These are phyloP conservation scores for Capronia epimyces DNA, from an alignment of 2,329 filamentous ascomycete genomes.

Conservation along the genomic window DNA sequence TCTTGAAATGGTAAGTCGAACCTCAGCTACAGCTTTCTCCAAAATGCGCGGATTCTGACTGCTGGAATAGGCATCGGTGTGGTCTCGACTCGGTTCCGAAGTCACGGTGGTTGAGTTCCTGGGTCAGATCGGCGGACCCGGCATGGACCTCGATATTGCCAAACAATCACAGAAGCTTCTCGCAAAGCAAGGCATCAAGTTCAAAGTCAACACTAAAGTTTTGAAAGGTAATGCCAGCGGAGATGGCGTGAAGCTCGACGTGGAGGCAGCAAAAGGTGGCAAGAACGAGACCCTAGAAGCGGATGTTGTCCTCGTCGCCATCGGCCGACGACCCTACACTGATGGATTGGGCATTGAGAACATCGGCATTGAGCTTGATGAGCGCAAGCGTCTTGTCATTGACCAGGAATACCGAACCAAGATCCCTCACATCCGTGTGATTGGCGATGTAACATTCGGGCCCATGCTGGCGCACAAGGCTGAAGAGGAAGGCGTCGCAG, in stretches of 20 bases:
- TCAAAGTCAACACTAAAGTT: slow-evolving; percentile 97
- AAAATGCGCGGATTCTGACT: slow-evolving; percentile 1
- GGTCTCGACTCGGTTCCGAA: slow-evolving; percentile 87
- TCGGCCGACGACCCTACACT: slow-evolving; percentile 93
- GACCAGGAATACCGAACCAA: slow-evolving; percentile 99
- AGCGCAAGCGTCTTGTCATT: slow-evolving; percentile 90
- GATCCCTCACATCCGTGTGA: slow-evolving; percentile 90
- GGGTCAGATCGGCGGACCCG: slow-evolving; percentile 90
- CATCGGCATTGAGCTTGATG: slow-evolving; percentile 83
- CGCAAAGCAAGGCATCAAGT: slow-evolving; percentile 93
- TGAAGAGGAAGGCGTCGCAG: slow-evolving; percentile 94
- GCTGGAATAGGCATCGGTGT: slow-evolving; percentile 67
- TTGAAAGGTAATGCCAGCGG: slow-evolving; percentile 73
- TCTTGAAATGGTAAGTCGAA: slow-evolving; percentile 72
- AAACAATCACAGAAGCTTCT: slow-evolving; percentile 90
- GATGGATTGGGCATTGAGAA: slow-evolving; percentile 87
- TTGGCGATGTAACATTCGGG: slow-evolving; percentile 93
- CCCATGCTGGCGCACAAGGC: slow-evolving; percentile 99
- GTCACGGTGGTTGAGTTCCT: slow-evolving; percentile 98
- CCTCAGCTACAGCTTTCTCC: neutral
- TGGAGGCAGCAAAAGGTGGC: slow-evolving; percentile 92
- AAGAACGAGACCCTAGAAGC: slow-evolving; percentile 89
- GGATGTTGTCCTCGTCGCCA: slow-evolving; percentile 93
- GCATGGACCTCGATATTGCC: slow-evolving; percentile 91
- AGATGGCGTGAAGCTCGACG: slow-evolving; percentile 70